Percentiles rank a stretch among this genome's conserved stretches.
phyloP scores from a whole-genome alignment of 495 filamentous ascomycete genomes.

The Xylaria cubensis region DNA sequence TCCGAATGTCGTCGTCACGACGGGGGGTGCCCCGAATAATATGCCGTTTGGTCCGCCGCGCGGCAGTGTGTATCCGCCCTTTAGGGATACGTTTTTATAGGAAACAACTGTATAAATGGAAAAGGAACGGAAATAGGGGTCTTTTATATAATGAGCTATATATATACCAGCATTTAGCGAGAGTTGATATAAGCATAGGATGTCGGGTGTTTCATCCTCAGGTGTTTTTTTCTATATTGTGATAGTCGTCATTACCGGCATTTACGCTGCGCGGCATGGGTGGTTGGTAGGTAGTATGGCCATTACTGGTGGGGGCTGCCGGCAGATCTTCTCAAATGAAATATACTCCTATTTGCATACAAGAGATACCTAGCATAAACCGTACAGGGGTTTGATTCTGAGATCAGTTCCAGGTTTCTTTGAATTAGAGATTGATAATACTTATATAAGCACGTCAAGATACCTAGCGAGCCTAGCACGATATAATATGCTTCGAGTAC shows the following conservation, averaged over 20 bases:
- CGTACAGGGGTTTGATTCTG: too few species aligned
- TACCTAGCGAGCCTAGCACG: too few species aligned
- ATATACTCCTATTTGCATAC: neutral
- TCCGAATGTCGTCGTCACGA: conserved; percentile 3
- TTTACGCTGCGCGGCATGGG: neutral
- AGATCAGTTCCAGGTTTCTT: too few species aligned
- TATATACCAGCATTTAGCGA: neutral
- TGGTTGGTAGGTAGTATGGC: neutral
- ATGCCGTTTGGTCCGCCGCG: conserved; percentile 26
- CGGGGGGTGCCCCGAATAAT: conserved; percentile 10
- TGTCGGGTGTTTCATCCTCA: neutral
- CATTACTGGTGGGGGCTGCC: neutral
- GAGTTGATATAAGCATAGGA: neutral
- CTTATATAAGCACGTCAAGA: too few species aligned
- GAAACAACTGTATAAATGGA: neutral
- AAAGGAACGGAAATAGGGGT: neutral
- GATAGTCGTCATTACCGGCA: neutral
- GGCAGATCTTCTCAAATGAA: neutral
- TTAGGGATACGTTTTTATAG: conserved; percentile 42
- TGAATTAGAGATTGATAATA: too few species aligned
- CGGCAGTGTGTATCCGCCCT: conserved; percentile 39
- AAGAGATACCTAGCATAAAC: too few species aligned
- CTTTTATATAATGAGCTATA: neutral
- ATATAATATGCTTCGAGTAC: too few species aligned
- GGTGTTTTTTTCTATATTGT: neutral